Percentiles rank a stretch among this genome's conserved stretches.
phyloP scores from a whole-genome alignment of 2,329 filamentous ascomycete genomes.

The Botrytis aclada region DNA sequence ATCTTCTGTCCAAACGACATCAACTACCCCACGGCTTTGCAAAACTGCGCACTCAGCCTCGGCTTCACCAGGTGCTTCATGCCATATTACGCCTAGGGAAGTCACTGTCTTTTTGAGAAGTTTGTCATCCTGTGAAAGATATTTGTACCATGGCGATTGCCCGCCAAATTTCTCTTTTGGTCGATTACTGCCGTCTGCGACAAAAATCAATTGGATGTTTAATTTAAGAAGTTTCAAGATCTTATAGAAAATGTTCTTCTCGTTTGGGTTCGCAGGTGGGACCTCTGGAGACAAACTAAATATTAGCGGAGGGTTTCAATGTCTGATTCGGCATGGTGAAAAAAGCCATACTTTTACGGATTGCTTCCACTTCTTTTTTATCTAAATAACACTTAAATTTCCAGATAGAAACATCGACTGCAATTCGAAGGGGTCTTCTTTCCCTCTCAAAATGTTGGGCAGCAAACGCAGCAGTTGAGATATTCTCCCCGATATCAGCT shows the following conservation, averaged over 20 bases:
- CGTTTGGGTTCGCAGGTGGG: conserved; percentile 43
- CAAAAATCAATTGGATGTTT: conserved; percentile 77
- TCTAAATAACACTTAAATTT: conserved; percentile 84
- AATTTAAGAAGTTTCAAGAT: conserved; percentile 70
- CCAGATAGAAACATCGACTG: conserved; percentile 93
- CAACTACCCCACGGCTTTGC: conserved; percentile 75
- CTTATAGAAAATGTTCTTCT: conserved; percentile 67
- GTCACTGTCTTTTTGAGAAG: conserved; percentile 53
- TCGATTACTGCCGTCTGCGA: conserved; percentile 79
- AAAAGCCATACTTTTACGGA: conserved; percentile 6
- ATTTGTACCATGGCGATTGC: neutral
- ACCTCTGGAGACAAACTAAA: neutral
- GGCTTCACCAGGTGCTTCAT: conserved; percentile 87
- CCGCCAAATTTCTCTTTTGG: conserved; percentile 51
- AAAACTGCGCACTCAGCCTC: conserved; percentile 90
- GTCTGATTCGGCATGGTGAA: neutral
- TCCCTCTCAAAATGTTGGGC: conserved; percentile 67
- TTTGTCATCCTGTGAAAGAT: conserved; percentile 19
- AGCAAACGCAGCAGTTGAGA: conserved; percentile 49
- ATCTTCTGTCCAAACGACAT: conserved; percentile 90
- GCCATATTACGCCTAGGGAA: conserved; percentile 75
- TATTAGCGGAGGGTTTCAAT: neutral
- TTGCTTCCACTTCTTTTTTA: conserved; percentile 67
- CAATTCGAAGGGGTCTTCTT: conserved; percentile 71
- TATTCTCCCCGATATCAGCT: conserved; percentile 13